Percentiles rank a stretch among this genome's conserved stretches.
phyloP scores from a whole-genome alignment of 495 filamentous ascomycete genomes.

The Penicillium malachiteum region DNA sequence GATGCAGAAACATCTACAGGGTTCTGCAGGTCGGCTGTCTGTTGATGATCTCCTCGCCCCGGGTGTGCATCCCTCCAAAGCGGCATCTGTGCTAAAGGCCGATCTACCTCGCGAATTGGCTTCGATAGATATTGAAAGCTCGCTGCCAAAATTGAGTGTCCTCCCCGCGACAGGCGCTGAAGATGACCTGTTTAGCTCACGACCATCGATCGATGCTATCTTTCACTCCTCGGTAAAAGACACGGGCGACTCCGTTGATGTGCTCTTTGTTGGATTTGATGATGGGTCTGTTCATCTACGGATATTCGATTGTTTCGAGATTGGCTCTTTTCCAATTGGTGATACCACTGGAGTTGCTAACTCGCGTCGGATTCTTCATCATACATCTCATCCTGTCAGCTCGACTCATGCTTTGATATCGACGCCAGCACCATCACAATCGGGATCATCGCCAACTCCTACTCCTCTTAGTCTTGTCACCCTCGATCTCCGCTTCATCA shows the following conservation, averaged over 20 bases:
- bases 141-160: constrained; percentile 75
- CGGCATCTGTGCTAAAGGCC: constrained; percentile 40
- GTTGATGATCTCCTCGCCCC: constrained; percentile 46
- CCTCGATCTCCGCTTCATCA: constrained; percentile 79
- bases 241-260: constrained; percentile 72
- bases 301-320: constrained; percentile 87
- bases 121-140: constrained; percentile 74
- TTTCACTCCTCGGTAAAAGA: constrained; percentile 46
- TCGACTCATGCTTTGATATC: constrained; percentile 77
- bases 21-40: constrained; percentile 37
- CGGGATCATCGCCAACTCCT: constrained; percentile 8
- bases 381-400: constrained; percentile 70
- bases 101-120: constrained; percentile 78
- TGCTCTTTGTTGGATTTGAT: constrained; percentile 74
- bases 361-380: constrained; percentile 38
- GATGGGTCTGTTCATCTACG: constrained; percentile 78
- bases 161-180: constrained; percentile 56
- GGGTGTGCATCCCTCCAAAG: constrained; percentile 38
- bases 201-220: constrained; percentile 28
- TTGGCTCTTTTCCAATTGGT: constrained; percentile 62
- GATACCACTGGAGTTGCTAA: constrained; percentile 11
- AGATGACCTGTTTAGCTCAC: constrained; percentile 34
- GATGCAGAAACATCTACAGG: constrained; percentile 42
- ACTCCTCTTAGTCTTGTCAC: constrained; percentile 62
- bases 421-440: constrained; percentile 13